These are phyloP conservation scores for Raffaelea ambrosiae DNA, from an alignment of 2,329 filamentous ascomycete genomes.

Conservation along the genomic window DNA sequence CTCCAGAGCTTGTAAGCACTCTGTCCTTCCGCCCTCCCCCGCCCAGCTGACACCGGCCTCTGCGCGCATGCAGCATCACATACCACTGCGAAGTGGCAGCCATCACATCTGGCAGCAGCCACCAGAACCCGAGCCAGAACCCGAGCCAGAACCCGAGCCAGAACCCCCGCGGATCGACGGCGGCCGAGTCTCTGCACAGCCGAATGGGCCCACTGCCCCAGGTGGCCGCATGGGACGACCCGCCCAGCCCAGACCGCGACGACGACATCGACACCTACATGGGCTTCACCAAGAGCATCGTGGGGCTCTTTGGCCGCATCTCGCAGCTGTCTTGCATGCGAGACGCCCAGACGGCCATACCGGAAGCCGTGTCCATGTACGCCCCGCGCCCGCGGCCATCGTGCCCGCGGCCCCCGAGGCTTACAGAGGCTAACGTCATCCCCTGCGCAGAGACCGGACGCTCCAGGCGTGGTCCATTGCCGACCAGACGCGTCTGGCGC, in stretches of 20 bases:
- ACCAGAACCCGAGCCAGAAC: too few species aligned
- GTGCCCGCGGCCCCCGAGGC: not conserved
- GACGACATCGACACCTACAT: constrained; percentile 1
- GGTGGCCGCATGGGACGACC: too few species aligned
- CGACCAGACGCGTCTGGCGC: not conserved
- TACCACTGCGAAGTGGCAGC: constrained; percentile 1
- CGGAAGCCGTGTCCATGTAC: not conserved
- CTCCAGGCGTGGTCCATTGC: not conserved
- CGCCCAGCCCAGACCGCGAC: not conserved
- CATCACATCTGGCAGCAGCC: not conserved
- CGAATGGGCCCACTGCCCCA: too few species aligned
- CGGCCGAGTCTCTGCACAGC: too few species aligned
- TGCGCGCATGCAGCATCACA: not conserved
- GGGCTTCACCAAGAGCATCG: not conserved
- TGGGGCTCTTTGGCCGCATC: not conserved
- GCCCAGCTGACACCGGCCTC: not conserved
- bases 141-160: too few species aligned
- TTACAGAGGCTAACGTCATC: not conserved
- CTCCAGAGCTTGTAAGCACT: not conserved
- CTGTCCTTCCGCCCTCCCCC: not conserved
- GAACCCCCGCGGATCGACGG: too few species aligned
- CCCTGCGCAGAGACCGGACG: not conserved
- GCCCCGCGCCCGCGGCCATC: too few species aligned
- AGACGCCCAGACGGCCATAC: too few species aligned
- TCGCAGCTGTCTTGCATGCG: not conserved